Percentiles rank a stretch among this genome's conserved stretches.
Conservation (phyloP, 2,329 filamentous ascomycete genomes). For the Beauveria pseudobassiana region DNA sequence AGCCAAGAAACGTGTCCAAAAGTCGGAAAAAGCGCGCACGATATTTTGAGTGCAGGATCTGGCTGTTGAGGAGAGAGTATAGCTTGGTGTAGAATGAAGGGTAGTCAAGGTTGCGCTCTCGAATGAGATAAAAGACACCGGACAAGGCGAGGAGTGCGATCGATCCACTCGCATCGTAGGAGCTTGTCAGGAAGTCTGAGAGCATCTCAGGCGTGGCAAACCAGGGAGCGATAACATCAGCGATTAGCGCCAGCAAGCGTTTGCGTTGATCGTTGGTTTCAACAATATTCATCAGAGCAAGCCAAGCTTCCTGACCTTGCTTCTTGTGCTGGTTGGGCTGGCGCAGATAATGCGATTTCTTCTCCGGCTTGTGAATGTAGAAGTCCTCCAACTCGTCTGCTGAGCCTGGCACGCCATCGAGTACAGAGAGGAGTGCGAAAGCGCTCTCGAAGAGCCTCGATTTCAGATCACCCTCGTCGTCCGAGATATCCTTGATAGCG, state of each 20-base stretch:
- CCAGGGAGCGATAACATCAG: constrained; percentile 77
- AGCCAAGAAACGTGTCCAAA: constrained; percentile 81
- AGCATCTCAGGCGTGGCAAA: constrained; percentile 82
- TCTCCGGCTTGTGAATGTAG: constrained; percentile 56
- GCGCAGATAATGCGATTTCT: constrained; percentile 58
- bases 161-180: constrained; percentile 78
- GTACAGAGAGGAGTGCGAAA: constrained; percentile 54
- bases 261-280: constrained; percentile 72
- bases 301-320: constrained; percentile 79
- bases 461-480: constrained; percentile 13
- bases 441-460: constrained; percentile 43
- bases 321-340: constrained; percentile 67
- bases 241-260: constrained; percentile 65
- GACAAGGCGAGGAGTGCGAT: constrained; percentile 83
- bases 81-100: constrained; percentile 89
- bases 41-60: constrained; percentile 88
- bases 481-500: constrained; percentile 19
- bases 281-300: constrained; percentile 62
- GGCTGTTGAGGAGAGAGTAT: constrained; percentile 81
- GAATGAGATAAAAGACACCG: constrained; percentile 91
- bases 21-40: constrained; percentile 89
- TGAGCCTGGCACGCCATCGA: constrained; percentile 64
- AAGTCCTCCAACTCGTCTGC: constrained; percentile 61
- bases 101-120: constrained; percentile 91
- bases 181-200: constrained; percentile 95